These are phyloP conservation scores for Quercus rubra DNA, from an alignment of 306 rosid species.

Conservation along the genomic window DNA sequence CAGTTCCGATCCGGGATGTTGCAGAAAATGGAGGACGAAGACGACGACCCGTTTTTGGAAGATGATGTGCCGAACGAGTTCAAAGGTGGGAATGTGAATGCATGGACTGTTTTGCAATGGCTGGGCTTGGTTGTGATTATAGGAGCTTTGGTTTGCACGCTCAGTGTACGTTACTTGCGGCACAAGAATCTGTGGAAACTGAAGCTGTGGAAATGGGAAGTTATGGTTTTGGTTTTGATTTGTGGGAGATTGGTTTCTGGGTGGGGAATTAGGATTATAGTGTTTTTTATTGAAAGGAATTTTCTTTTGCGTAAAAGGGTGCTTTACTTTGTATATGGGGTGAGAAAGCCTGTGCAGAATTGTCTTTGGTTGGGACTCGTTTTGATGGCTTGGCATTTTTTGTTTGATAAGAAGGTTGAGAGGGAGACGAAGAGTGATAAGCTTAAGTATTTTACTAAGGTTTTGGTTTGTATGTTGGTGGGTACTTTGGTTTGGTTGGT, in stretches of 20 bases:
- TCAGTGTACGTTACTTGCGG: conserved; percentile 36
- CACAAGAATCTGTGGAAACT: conserved; percentile 49
- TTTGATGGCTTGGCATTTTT: conserved; percentile 63
- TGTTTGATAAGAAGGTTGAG: conserved; percentile 69
- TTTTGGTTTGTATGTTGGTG: conserved; percentile 60
- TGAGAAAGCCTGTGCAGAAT: conserved; percentile 66
- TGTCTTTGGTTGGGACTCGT: conserved; percentile 84
- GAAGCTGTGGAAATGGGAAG: conserved; percentile 82
- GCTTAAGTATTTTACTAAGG: conserved; percentile 46
- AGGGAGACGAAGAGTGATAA: conserved; percentile 37
- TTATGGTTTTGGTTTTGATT: conserved; percentile 60
- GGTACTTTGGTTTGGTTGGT: conserved; percentile 72
- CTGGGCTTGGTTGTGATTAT: conserved; percentile 57
- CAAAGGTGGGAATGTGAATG: conserved; percentile 31
- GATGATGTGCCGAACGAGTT: conserved; percentile 67
- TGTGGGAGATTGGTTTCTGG: conserved; percentile 85
- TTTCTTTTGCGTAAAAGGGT: conserved; percentile 70
- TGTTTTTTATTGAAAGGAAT: conserved; percentile 72
- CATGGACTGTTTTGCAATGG: conserved; percentile 61
- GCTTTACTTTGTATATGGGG: conserved; percentile 80
- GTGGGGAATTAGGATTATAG: conserved; percentile 57
- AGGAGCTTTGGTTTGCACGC: conserved; percentile 43
- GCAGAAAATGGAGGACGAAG: conserved; percentile 55
- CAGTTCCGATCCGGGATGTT: conserved; percentile 53
- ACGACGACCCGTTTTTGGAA: conserved; percentile 69